Evolutionary conservation across 1,284 basidiomycete species (phyloP), one percentile per base, ranked within the genome.

Genomic region (Tilletia horrida): DNA sequence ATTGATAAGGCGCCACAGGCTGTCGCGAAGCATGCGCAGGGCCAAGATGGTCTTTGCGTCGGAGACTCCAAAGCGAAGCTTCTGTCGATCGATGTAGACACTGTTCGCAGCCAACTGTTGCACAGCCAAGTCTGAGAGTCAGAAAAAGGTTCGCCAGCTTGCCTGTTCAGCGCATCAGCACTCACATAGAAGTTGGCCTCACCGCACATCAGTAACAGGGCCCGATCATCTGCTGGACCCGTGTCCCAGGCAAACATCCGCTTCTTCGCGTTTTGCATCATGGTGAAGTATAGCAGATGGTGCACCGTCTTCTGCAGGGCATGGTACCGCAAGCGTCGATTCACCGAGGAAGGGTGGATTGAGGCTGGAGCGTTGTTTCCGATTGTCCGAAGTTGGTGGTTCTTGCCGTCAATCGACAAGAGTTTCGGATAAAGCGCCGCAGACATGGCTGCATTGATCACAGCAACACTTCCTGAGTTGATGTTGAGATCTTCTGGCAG

Each of bases 351-450:
- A 0, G 95, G 96, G 82, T 98, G 95, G 84, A 97, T 90, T n/a
- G 85, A 85, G 0, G 88, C 89, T 4, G 85, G 83, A 77, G 93
- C 91, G 75, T 91, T 92, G 82, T 95, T 97, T n/a, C 88, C 86
- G 50, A 97, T 86, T 0, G 92, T 97, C 68, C 87, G 87, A 84
- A 97, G 85, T 69, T 89, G 86, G 13, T 84, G 84, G 44, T 71
- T 83, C 62, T 70, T 72, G 0, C 83, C 76, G 67, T 96, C 92
- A 23, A 93, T 83, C 0, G 86, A 83, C 42, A 97, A 85, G 27
- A 98, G 86, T 83, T 96, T 97, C 0, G 95, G 96, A 79, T 94
- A 98, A 65, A 99, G 83, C 1, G 93, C 93, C 0, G 92, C 89
- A 1, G 88, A 87, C 21, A 98, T 84, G 0, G 93, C 91, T 0